Conservation (phyloP, 768 basidiomycete species). For the Russula griseocarnosa region DNA sequence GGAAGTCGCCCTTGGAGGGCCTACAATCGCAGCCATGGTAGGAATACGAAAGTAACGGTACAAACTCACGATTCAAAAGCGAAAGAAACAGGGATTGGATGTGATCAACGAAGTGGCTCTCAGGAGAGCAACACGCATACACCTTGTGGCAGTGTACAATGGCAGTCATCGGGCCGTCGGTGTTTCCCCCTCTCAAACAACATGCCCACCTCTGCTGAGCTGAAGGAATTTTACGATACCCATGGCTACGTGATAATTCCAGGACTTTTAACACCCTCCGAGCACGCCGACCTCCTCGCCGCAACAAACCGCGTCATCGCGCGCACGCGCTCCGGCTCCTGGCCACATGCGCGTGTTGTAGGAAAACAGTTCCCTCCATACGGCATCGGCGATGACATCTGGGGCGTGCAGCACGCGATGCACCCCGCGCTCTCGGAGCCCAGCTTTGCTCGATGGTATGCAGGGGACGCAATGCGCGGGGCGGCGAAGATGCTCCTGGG, state of each 20-base stretch:
- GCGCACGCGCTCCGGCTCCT: slow-evolving; percentile 48
- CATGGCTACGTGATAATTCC: slow-evolving; percentile 66
- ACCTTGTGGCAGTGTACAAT: too few relatives aligned
- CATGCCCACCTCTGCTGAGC: not conserved
- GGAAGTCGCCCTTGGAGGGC: not conserved
- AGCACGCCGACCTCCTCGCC: slow-evolving; percentile 40
- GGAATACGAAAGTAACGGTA: not conserved
- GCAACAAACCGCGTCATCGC: slow-evolving; percentile 51
- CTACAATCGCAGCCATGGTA: slow-evolving; percentile 3
- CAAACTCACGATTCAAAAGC: not conserved
- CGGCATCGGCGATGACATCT: slow-evolving; percentile 58
- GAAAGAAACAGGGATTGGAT: too few relatives aligned
- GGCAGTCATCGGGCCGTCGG: not conserved
- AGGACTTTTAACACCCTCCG: slow-evolving; percentile 45
- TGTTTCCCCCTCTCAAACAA: not conserved
- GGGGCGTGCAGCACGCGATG: slow-evolving; percentile 83
- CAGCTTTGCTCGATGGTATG: slow-evolving; percentile 65
- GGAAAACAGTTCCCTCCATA: slow-evolving; percentile 80
- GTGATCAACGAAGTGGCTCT: not conserved
- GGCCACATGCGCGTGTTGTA: slow-evolving; percentile 65
- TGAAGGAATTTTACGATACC: slow-evolving; percentile 51
- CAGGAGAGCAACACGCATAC: not conserved
- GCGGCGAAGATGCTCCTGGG: slow-evolving; percentile 47
- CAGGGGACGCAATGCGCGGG: slow-evolving; percentile 45
- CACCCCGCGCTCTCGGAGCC: slow-evolving; percentile 64